These are phyloP conservation scores for Pseudocohnilembus persalinus DNA, from an alignment of 169 alveolate species.

Conservation along the genomic window DNA sequence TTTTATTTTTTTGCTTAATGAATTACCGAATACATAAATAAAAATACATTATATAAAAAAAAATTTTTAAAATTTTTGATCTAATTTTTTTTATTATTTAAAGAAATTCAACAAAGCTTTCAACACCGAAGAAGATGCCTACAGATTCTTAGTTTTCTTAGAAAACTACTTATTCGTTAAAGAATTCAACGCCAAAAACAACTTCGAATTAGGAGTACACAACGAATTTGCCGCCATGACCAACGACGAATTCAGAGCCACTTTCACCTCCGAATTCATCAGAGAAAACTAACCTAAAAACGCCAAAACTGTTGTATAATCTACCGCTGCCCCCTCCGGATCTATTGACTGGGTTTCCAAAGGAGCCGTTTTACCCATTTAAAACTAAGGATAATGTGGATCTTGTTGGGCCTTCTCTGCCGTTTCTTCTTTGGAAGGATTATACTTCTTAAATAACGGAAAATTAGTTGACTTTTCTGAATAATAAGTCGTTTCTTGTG, in stretches of 20 bases:
- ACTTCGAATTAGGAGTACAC: slow-evolving; percentile 34
- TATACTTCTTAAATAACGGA: slow-evolving; percentile 47
- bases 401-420: slow-evolving; percentile 76
- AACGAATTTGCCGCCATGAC: slow-evolving; percentile 11
- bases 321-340: background rate
- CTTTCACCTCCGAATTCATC: background rate
- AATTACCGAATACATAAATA: background rate
- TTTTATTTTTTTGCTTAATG: background rate
- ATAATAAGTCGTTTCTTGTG: slow-evolving; percentile 79
- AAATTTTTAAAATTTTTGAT: too few species aligned
- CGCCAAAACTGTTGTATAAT: background rate
- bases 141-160: slow-evolving; percentile 55
- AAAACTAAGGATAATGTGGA: slow-evolving; percentile 72
- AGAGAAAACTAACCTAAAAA: background rate
- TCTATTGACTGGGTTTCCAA: slow-evolving; percentile 19
- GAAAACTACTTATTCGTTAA: slow-evolving; percentile 41
- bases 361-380: slow-evolving; percentile 65
- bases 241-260: slow-evolving; percentile 10
- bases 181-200: slow-evolving; percentile 33
- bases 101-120: slow-evolving; percentile 16
- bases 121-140: slow-evolving; percentile 49
- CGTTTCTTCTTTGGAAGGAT: slow-evolving; percentile 62
- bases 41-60: too few species aligned
- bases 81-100: background rate
- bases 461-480: slow-evolving; percentile 60